Evolutionary conservation across 768 basidiomycete genomes (phyloP).

Genomic region (Psilocybe azurescens): DNA sequence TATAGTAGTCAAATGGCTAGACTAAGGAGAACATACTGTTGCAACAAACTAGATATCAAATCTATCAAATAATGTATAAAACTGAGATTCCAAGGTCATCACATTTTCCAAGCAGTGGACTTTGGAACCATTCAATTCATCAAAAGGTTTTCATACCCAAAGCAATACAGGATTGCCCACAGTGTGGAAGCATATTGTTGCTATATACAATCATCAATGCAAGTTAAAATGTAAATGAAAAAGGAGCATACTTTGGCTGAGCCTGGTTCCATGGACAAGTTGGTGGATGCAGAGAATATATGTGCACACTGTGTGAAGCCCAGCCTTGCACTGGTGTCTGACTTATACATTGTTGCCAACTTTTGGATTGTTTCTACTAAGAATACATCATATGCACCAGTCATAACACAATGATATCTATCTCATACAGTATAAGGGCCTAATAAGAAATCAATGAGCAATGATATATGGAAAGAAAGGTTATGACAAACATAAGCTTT

Average conservation of each 20-base stretch:
- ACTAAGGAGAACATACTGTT: constrained; percentile 9
- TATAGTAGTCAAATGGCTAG: neutral
- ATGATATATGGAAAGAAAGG: constrained; percentile 5
- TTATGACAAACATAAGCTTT: constrained; percentile 13
- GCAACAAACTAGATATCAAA: constrained; percentile 35
- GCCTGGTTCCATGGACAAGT: constrained; percentile 19
- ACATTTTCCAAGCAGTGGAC: constrained; percentile 36
- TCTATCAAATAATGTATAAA: constrained; percentile 31
- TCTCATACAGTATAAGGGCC: constrained; percentile 39
- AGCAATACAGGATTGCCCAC: constrained; percentile 30
- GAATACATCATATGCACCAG: constrained; percentile 27
- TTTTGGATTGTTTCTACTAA: constrained; percentile 15
- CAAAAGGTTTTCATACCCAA: constrained; percentile 29
- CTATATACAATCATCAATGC: constrained; percentile 17
- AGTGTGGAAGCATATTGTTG: constrained; percentile 27
- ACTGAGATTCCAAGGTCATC: constrained; percentile 29
- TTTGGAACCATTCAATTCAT: constrained; percentile 6
- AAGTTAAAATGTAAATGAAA: constrained; percentile 7
- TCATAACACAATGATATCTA: constrained; percentile 37
- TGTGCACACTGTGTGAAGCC: constrained; percentile 28
- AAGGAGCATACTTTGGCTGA: constrained; percentile 23
- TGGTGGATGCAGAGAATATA: constrained; percentile 18
- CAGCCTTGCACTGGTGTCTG: neutral
- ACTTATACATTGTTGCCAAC: constrained; percentile 7
- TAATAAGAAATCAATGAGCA: constrained; percentile 14